phyloP scores from a whole-genome alignment of 2,329 filamentous ascomycete species.

The Fusarium solani-melongenae region DNA sequence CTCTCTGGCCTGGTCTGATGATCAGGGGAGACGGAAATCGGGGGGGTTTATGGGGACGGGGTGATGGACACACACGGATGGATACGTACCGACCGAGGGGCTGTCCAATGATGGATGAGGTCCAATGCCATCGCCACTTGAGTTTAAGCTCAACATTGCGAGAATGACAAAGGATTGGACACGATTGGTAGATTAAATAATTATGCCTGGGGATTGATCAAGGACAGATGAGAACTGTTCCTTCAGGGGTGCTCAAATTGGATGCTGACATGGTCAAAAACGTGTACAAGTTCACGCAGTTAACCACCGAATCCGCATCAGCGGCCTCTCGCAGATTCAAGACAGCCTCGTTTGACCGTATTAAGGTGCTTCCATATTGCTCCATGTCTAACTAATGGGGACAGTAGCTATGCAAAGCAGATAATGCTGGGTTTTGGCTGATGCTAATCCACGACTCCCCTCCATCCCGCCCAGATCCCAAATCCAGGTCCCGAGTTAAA shows the following conservation, averaged over 20 bases:
- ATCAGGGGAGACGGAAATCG: slow-evolving; percentile 20
- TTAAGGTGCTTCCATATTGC: slow-evolving; percentile 29
- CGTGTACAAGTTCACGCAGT: background rate
- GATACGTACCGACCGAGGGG: slow-evolving; percentile 24
- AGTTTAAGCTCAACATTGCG: background rate
- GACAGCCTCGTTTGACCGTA: slow-evolving; percentile 1
- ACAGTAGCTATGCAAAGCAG: slow-evolving; percentile 37
- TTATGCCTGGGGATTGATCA: background rate
- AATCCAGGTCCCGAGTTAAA: slow-evolving; percentile 27
- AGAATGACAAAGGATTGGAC: background rate
- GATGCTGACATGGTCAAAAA: background rate
- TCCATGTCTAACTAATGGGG: slow-evolving; percentile 19
- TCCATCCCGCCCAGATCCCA: slow-evolving; percentile 34
- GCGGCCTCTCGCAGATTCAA: background rate
- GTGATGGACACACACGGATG: background rate
- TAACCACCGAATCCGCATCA: background rate
- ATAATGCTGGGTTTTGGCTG: slow-evolving; percentile 22
- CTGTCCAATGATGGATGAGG: slow-evolving; percentile 22
- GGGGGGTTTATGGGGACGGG: background rate
- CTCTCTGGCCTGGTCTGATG: slow-evolving; percentile 27
- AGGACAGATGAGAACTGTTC: background rate
- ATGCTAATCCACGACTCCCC: slow-evolving; percentile 31
- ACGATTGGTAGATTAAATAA: background rate
- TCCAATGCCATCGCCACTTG: slow-evolving; percentile 30
- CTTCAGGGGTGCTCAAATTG: background rate